Evolutionary conservation across 345 rosid genomes (phyloP).

Genomic region (Aurinia saxatilis): DNA sequence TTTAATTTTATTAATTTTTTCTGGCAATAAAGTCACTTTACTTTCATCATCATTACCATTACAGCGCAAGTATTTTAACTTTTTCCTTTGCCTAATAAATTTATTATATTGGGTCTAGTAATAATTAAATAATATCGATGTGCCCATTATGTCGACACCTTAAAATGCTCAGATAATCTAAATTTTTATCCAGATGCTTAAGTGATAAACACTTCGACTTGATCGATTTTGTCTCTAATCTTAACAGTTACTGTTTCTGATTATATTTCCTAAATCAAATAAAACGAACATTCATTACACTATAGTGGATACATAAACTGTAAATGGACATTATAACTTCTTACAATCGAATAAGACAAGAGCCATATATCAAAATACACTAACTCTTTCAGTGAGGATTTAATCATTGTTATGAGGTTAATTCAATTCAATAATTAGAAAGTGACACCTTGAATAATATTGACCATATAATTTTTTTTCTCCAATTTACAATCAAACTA

Average conservation of each 20-base stretch:
- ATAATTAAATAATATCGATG: neutral
- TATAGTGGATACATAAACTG: no score
- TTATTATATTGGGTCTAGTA: neutral
- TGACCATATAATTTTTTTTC: neutral
- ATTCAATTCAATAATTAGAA: neutral
- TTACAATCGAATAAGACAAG: neutral
- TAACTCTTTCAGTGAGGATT: neutral
- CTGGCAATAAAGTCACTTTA: conserved; percentile 10
- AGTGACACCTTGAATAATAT: neutral
- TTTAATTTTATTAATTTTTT: neutral
- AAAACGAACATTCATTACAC: neutral
- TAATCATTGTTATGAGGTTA: neutral
- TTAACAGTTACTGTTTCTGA: neutral
- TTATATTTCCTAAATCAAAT: neutral
- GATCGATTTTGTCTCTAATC: neutral
- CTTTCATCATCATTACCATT: conserved; percentile 12
- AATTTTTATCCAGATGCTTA: neutral
- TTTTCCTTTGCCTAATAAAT: conserved; percentile 6
- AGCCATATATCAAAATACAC: neutral
- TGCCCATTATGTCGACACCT: conserved; percentile 29
- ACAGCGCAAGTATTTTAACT: conserved; percentile 10
- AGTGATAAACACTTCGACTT: neutral
- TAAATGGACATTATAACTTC: no score
- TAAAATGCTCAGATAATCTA: neutral
- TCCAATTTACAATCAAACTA: neutral